Conservation (phyloP, 495 filamentous ascomycete species). For the Penicillium paradoxum region DNA sequence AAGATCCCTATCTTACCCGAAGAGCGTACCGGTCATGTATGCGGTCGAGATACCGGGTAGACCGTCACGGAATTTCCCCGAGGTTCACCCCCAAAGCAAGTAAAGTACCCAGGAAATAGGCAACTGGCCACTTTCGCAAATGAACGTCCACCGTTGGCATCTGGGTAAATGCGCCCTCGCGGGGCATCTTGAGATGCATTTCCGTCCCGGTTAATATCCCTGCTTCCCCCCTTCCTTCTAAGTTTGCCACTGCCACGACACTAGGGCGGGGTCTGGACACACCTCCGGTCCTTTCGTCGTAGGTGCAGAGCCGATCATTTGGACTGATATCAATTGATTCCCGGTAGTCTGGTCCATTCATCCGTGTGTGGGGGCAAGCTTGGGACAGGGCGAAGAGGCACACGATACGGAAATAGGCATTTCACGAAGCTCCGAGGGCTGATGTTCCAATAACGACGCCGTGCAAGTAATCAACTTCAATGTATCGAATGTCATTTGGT, state of each 20-base stretch:
- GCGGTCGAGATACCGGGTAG: neutral
- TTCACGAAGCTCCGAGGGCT: too few relatives aligned
- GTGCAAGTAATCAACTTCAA: too few relatives aligned
- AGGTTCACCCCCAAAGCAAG: neutral
- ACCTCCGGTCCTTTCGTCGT: neutral
- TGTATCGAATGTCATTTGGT: too few relatives aligned
- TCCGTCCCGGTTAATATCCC: constrained; percentile 2
- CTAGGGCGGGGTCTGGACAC: neutral
- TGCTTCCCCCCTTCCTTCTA: neutral
- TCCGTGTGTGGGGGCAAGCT: neutral
- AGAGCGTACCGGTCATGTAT: constrained; percentile 4
- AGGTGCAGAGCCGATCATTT: neutral
- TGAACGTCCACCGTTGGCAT: neutral
- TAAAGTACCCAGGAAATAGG: neutral
- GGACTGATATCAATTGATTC: neutral
- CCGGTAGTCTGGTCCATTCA: neutral
- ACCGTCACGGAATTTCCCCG: constrained; percentile 6
- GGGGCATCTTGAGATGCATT: neutral
- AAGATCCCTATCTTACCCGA: constrained; percentile 21
- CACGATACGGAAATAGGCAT: too few relatives aligned
- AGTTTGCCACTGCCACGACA: neutral
- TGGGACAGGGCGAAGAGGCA: neutral
- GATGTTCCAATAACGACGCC: too few relatives aligned
- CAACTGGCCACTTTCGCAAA: neutral
- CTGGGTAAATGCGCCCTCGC: neutral